Percentiles rank a stretch among this genome's conserved stretches.
phyloP scores from a whole-genome alignment of 179 eudicot genomes.

The Silene coronaria region DNA sequence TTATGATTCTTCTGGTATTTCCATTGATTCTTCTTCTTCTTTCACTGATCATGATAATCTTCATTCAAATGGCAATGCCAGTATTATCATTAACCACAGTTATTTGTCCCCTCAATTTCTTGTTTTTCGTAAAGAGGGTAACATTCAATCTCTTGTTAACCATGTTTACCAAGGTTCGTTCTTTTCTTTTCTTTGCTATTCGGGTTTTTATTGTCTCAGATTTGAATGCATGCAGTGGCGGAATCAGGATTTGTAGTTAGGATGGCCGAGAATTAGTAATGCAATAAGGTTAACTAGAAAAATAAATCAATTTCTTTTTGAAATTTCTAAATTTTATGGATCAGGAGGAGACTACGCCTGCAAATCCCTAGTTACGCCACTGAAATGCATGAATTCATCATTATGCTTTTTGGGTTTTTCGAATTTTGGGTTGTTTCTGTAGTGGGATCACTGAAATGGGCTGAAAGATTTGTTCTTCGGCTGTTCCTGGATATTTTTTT shows the following conservation, averaged over 20 bases:
- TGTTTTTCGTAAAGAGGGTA: conserved; percentile 84
- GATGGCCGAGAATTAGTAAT: too few species aligned
- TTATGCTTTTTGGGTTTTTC: conserved; percentile 2
- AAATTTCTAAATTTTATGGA: neutral
- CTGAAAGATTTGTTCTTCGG: neutral
- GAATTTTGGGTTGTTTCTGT: neutral
- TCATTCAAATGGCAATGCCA: neutral
- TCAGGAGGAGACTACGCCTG: neutral
- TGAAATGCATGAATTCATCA: neutral
- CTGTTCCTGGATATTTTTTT: neutral
- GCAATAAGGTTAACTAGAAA: neutral
- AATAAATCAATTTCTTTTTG: neutral
- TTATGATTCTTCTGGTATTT: conserved; percentile 87
- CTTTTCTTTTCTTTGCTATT: neutral
- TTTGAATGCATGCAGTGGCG: neutral
- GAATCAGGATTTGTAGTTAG: too few species aligned
- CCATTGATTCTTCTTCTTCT: conserved; percentile 44
- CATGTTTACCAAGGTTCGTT: conserved; percentile 62
- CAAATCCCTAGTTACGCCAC: neutral
- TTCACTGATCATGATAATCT: neutral
- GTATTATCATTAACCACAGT: neutral
- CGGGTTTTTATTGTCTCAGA: neutral
- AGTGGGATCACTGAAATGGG: neutral
- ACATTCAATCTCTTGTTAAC: conserved; percentile 84
- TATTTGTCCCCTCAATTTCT: conserved; percentile 33